phyloP scores from a whole-genome alignment of 202 grass and related monocot species.

The Dendrocalamus latiflorus region DNA sequence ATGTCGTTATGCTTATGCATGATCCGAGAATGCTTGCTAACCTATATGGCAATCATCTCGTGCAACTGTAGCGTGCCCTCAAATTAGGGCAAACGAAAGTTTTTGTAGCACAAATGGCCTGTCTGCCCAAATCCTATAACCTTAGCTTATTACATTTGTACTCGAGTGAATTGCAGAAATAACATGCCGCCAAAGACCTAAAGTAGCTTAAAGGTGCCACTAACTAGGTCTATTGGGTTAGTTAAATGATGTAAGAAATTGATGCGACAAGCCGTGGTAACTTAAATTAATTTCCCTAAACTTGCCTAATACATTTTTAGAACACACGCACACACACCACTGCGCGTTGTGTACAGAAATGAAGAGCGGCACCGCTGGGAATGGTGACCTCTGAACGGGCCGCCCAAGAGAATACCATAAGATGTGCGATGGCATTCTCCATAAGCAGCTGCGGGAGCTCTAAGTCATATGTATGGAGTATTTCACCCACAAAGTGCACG shows the following conservation, averaged over 20 bases:
- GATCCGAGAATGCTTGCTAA: not conserved
- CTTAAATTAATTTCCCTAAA: not conserved
- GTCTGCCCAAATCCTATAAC: not conserved
- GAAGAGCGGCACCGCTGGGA: too few relatives aligned
- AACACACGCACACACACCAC: not conserved
- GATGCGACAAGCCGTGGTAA: not conserved
- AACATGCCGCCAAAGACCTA: not conserved
- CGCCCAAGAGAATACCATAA: too few relatives aligned
- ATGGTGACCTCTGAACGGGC: too few relatives aligned
- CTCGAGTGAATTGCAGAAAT: not conserved
- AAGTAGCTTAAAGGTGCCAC: not conserved
- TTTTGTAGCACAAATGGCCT: not conserved
- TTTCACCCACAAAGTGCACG: too few relatives aligned
- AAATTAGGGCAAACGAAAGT: constrained; percentile 27
- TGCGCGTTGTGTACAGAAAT: too few relatives aligned
- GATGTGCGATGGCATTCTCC: too few relatives aligned
- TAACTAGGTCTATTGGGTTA: not conserved
- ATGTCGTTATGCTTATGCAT: constrained; percentile 5
- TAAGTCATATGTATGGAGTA: too few relatives aligned
- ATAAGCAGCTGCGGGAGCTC: too few relatives aligned
- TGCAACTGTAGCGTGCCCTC: constrained; percentile 31
- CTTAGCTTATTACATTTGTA: not conserved
- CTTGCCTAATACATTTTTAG: not conserved
- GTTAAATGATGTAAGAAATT: not conserved
- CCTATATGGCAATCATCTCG: constrained; percentile 7